phyloP scores from a whole-genome alignment of 495 filamentous ascomycete genomes.

The Lepraria neglecta region DNA sequence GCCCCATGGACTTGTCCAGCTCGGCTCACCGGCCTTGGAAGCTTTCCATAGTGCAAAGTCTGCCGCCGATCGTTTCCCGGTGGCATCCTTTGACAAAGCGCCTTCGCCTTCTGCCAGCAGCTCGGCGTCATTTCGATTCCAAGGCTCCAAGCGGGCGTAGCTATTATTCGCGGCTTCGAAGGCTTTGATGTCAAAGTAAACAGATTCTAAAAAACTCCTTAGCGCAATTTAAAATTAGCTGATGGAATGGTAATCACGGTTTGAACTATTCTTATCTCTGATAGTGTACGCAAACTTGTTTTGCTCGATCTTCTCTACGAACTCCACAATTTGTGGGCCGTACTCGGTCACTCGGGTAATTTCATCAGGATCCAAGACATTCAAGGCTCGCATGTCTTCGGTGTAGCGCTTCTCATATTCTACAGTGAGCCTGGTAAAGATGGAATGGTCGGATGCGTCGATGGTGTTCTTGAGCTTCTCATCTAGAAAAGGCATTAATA shows the following conservation, averaged over 20 bases:
- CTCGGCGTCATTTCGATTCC: constrained; percentile 75
- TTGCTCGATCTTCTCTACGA: constrained; percentile 70
- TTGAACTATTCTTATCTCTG: constrained; percentile 47
- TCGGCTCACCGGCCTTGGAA: constrained; percentile 85
- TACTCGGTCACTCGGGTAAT: constrained; percentile 88
- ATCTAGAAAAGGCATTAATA: constrained; percentile 85
- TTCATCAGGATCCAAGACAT: constrained; percentile 74
- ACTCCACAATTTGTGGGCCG: constrained; percentile 71
- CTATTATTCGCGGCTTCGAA: constrained; percentile 79
- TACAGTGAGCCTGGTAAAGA: constrained; percentile 75
- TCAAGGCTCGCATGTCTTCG: constrained; percentile 77
- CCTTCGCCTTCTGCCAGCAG: constrained; percentile 88
- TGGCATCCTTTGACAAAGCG: constrained; percentile 60
- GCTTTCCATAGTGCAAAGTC: constrained; percentile 97
- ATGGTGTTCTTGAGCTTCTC: constrained; percentile 65
- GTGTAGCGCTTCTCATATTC: constrained; percentile 78
- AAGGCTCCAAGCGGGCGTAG: constrained; percentile 82
- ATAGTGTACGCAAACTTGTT: constrained; percentile 82
- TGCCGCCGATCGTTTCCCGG: constrained; percentile 60
- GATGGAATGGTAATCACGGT: neutral
- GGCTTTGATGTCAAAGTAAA: constrained; percentile 87
- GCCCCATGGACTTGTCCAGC: constrained; percentile 83
- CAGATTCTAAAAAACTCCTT: constrained; percentile 40
- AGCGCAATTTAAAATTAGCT: neutral
- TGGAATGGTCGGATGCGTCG: constrained; percentile 56